Evolutionary conservation across 23 red algal genomes (phyloP), one percentile per base, ranked within the genome.

Genomic region (Gracilaria domingensis): DNA sequence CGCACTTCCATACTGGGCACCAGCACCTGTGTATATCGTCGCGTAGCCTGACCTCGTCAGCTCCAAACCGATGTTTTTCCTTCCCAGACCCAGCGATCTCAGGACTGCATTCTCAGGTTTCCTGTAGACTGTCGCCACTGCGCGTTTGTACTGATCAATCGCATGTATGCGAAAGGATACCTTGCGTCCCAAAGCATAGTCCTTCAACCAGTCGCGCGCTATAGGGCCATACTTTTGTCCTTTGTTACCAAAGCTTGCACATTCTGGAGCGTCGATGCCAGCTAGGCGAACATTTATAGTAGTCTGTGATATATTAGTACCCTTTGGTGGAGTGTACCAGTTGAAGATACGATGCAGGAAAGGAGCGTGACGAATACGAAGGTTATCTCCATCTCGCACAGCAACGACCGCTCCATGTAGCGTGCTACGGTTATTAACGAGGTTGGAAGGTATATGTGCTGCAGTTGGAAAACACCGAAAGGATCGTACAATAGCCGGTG

Each of bases 201-300:
- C 51, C n/a, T 39, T 28, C 26, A 98, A 78, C 93, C 93, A 98
- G 28, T 75, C 56, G 21, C 73, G 76, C 20, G 96, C 96, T 36
- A 90, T 20, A 17, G 73, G 67, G 0, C 96, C 96, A 37, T 91
- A 90, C 55, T 57, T 67, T 51, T 98, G 96, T 8, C 91, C 95
- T 24, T 65, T 45, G n/a, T 66, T 35, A 16, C 90, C 84, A 69
- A 82, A 89, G 73, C 92, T 88, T 0, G 89, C 81, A 78, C 88
- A 93, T 84, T 98, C 96, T 36, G 96, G 96, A 48, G 96, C 96
- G 72, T 98, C 96, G 1, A 98, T 60, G 45, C 88, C 96, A 29
- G 96, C 93, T 32, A 98, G 82, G 40, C 96, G 93, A 37, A 98
- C 67, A 47, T 91, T 55, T 56, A 97, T 97, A 23, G 95, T 93